Conservation (phyloP, 164 flowering plant genomes). For the Umbellularia californica region DNA sequence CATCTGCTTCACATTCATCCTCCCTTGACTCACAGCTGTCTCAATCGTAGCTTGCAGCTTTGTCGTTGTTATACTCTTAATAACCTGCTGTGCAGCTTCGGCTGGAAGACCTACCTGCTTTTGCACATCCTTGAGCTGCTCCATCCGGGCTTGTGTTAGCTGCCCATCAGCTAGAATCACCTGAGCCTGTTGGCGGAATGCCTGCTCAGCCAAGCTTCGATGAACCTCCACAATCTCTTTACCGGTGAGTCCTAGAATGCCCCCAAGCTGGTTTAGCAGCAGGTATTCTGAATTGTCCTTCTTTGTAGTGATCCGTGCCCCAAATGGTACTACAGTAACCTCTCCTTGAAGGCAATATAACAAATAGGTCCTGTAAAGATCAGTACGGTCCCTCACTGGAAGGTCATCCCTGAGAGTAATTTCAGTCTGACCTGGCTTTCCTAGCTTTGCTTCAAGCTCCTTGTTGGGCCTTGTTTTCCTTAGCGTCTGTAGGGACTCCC, state of each 20-base stretch:
- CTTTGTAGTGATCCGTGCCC: constrained; percentile 60
- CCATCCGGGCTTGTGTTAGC: constrained; percentile 69
- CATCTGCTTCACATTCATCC: constrained; percentile 71
- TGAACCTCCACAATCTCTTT: constrained; percentile 74
- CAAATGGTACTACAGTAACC: constrained; percentile 59
- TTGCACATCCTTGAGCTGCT: constrained; percentile 71
- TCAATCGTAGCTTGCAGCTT: constrained; percentile 87
- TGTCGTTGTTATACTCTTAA: constrained; percentile 73
- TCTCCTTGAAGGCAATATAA: constrained; percentile 73
- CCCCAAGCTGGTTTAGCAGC: constrained; percentile 73
- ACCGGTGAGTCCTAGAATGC: constrained; percentile 59
- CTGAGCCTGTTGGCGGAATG: constrained; percentile 83
- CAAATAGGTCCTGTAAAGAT: constrained; percentile 83
- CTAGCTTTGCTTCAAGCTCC: constrained; percentile 48
- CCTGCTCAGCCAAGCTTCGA: constrained; percentile 73
- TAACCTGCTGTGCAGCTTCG: constrained; percentile 70
- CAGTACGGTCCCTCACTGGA: constrained; percentile 62
- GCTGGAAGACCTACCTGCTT: constrained; percentile 81
- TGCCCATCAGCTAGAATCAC: constrained; percentile 95
- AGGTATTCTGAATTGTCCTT: constrained; percentile 69
- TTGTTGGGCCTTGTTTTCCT: constrained; percentile 51
- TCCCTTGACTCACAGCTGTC: constrained; percentile 70
- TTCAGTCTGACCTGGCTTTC: constrained; percentile 71
- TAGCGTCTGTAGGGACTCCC: constrained; percentile 72
- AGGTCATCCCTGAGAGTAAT: constrained; percentile 88